Conservation (phyloP, 2,329 filamentous ascomycete species). For the Polychaeton citri region DNA sequence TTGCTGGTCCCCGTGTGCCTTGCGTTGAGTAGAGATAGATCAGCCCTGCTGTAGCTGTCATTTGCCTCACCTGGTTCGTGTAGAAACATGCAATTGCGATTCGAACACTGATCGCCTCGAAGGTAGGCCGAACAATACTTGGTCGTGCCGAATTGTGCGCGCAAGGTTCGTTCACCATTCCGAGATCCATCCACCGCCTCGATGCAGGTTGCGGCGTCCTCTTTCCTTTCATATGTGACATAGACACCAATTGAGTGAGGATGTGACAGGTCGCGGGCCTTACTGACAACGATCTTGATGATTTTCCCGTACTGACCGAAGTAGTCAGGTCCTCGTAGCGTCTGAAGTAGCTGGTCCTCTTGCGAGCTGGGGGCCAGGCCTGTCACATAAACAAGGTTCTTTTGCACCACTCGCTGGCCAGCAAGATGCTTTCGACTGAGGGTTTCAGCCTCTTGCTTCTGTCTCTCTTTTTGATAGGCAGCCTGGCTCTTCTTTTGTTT, state of each 20-base stretch:
- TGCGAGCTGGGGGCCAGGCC: constrained; percentile 82
- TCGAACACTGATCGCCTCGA: constrained; percentile 85
- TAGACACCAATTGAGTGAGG: constrained; percentile 91
- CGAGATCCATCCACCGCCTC: constrained; percentile 81
- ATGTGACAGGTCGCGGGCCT: constrained; percentile 62
- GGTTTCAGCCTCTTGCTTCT: constrained; percentile 91
- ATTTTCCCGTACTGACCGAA: constrained; percentile 98
- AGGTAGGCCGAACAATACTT: constrained; percentile 98
- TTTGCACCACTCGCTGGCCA: constrained; percentile 90
- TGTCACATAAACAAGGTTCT: constrained; percentile 97
- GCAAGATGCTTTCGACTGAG: constrained; percentile 92
- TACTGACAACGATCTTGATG: constrained; percentile 97
- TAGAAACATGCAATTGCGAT: constrained; percentile 93
- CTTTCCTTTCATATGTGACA: constrained; percentile 89
- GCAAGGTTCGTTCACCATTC: constrained; percentile 75
- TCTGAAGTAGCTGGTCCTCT: constrained; percentile 85
- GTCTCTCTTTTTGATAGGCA: constrained; percentile 80
- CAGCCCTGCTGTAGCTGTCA: constrained; percentile 89
- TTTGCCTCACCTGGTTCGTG: constrained; percentile 98
- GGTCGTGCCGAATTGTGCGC: constrained; percentile 72
- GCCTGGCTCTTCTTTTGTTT: constrained; percentile 91
- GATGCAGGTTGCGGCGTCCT: constrained; percentile 83
- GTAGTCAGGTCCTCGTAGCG: constrained; percentile 78
- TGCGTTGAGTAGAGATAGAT: constrained; percentile 88
- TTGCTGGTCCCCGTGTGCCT: constrained; percentile 55